These are phyloP conservation scores for Yamadazyma akitaensis DNA, from an alignment of 805 yeast species.

Conservation along the genomic window DNA sequence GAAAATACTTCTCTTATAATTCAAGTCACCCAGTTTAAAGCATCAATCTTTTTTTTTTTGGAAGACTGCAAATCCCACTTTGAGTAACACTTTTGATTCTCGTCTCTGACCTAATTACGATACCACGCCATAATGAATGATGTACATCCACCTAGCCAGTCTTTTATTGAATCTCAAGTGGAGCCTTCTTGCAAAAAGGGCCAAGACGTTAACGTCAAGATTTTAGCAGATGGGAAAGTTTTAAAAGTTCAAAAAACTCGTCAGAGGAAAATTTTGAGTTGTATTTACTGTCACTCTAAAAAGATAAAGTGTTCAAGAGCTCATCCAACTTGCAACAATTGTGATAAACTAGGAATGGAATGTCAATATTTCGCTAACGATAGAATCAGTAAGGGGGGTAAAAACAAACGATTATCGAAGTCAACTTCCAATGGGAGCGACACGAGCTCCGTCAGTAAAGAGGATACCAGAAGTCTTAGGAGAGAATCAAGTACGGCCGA, in stretches of 20 bases:
- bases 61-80: too few relatives aligned
- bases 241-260: conserved; percentile 60
- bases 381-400: conserved; percentile 47
- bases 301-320: conserved; percentile 62
- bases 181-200: neutral
- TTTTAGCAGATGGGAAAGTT: conserved; percentile 48
- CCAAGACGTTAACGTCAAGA: conserved; percentile 15
- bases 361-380: conserved; percentile 60
- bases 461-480: neutral
- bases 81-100: too few relatives aligned
- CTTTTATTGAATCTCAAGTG: neutral
- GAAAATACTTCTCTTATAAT: neutral
- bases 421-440: neutral
- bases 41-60: neutral
- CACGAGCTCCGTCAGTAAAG: conserved; percentile 2
- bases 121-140: neutral
- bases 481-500: neutral
- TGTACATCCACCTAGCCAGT: neutral
- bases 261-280: conserved; percentile 55
- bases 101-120: too few relatives aligned
- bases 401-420: conserved; percentile 9
- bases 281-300: conserved; percentile 58
- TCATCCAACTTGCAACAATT: conserved; percentile 54
- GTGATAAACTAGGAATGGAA: conserved; percentile 43
- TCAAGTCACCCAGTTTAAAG: neutral